Evolutionary conservation across 805 yeast species (phyloP).

Genomic region (Teunomyces panamensis): DNA sequence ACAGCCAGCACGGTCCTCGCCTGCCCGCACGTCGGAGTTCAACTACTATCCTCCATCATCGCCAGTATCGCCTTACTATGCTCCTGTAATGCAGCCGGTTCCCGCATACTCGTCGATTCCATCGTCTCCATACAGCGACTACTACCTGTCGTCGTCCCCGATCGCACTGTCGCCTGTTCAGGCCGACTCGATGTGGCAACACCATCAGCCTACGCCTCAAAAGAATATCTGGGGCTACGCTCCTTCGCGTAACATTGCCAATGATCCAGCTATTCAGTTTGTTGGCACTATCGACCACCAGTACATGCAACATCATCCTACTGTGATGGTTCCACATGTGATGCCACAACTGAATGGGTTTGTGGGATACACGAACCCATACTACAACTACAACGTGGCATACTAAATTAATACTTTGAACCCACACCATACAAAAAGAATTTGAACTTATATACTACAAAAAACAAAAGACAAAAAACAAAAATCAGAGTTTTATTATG

Average conservation of each 20-base stretch:
- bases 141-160: conserved; percentile 20
- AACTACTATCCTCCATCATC: conserved; percentile 20
- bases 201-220: conserved; percentile 4
- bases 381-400: conserved; percentile 33
- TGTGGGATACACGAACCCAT: conserved; percentile 38
- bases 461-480: conserved; percentile 1
- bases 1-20: conserved; percentile 12
- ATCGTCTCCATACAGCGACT: conserved; percentile 6
- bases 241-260: conserved; percentile 10
- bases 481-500: neutral
- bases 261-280: conserved; percentile 20
- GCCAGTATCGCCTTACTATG: conserved; percentile 22
- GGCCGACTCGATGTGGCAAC: conserved; percentile 2
- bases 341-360: conserved; percentile 13
- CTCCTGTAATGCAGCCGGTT: conserved; percentile 3
- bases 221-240: conserved; percentile 25
- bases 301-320: conserved; percentile 4
- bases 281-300: conserved; percentile 12
- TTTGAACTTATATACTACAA: neutral
- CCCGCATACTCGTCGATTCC: conserved; percentile 1
- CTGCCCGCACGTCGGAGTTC: conserved; percentile 1
- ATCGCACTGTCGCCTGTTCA: conserved; percentile 21
- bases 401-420: neutral
- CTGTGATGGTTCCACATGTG: conserved; percentile 4
- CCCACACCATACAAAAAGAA: neutral